Conservation (phyloP, 1,284 basidiomycete species). For the Vanrija pseudolonga region DNA sequence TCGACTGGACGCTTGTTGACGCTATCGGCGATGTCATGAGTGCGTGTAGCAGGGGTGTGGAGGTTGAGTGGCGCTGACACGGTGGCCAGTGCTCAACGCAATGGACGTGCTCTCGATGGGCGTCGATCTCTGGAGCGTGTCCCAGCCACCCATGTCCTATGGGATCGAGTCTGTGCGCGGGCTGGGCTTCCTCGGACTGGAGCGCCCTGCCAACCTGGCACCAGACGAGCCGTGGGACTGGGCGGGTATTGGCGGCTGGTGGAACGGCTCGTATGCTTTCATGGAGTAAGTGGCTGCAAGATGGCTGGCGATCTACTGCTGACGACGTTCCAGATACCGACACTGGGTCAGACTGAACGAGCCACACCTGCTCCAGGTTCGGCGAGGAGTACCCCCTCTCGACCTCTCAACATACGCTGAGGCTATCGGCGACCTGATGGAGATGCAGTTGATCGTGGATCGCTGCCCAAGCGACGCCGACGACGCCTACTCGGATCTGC, state of each 20-base stretch:
- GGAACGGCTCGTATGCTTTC: conserved; percentile 46
- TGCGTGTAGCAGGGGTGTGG: conserved; percentile 16
- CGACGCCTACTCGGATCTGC: neutral
- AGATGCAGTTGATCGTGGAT: conserved; percentile 23
- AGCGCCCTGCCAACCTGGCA: conserved; percentile 20
- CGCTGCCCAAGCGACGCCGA: neutral
- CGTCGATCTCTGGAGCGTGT: conserved; percentile 28
- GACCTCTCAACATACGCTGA: conserved; percentile 37
- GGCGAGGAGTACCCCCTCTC: conserved; percentile 16
- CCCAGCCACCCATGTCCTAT: conserved; percentile 23
- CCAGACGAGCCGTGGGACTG: conserved; percentile 36
- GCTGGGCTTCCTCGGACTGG: conserved; percentile 24
- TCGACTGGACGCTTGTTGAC: conserved; percentile 40
- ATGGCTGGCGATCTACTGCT: too few species aligned
- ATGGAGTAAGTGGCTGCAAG: conserved; percentile 34
- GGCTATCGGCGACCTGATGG: conserved; percentile 41
- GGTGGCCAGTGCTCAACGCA: conserved; percentile 31
- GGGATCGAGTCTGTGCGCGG: conserved; percentile 31
- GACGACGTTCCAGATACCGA: conserved; percentile 40
- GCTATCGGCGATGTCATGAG: conserved; percentile 43
- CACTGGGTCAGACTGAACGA: conserved; percentile 44
- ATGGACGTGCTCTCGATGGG: conserved; percentile 26
- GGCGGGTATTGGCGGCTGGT: conserved; percentile 36
- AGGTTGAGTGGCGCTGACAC: neutral
- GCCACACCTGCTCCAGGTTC: conserved; percentile 20